phyloP scores from a whole-genome alignment of 2,329 filamentous ascomycete genomes.

The Aspergillus amoenus region DNA sequence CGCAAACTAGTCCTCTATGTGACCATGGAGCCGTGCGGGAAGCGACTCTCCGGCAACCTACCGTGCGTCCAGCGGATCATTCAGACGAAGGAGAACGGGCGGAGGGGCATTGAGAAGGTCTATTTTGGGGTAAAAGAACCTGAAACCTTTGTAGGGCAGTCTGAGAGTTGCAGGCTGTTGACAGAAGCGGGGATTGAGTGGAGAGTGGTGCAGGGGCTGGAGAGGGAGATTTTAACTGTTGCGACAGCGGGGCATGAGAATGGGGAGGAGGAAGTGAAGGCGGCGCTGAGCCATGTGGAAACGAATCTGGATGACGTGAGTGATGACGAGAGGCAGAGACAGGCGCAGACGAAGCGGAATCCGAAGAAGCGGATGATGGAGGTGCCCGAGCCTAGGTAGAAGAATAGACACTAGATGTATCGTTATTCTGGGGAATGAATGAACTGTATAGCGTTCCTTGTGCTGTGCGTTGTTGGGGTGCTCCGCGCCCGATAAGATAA shows the following conservation, averaged over 20 bases:
- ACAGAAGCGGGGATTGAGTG: slow-evolving; percentile 72
- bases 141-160: slow-evolving; percentile 82
- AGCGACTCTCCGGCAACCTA: slow-evolving; percentile 46
- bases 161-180: slow-evolving; percentile 70
- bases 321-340: slow-evolving; percentile 37
- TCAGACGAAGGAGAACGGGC: slow-evolving; percentile 43
- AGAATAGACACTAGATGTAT: no score
- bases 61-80: slow-evolving; percentile 75
- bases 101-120: slow-evolving; percentile 69
- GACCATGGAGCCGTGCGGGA: slow-evolving; percentile 68
- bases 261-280: slow-evolving; percentile 29
- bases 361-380: slow-evolving; percentile 52
- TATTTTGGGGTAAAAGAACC: slow-evolving; percentile 89
- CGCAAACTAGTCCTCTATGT: slow-evolving; percentile 73
- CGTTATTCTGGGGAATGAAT: background rate
- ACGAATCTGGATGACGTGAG: slow-evolving; percentile 41
- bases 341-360: slow-evolving; percentile 41
- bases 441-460: background rate
- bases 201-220: slow-evolving; percentile 70
- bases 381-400: slow-evolving; percentile 1
- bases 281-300: slow-evolving; percentile 26
- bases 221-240: slow-evolving; percentile 75
- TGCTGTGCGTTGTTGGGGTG: background rate
- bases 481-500: slow-evolving; percentile 28
- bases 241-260: slow-evolving; percentile 77